Base-by-base conservation (phyloP, 768 basidiomycete genomes). In the Suillus subalutaceus region DNA sequence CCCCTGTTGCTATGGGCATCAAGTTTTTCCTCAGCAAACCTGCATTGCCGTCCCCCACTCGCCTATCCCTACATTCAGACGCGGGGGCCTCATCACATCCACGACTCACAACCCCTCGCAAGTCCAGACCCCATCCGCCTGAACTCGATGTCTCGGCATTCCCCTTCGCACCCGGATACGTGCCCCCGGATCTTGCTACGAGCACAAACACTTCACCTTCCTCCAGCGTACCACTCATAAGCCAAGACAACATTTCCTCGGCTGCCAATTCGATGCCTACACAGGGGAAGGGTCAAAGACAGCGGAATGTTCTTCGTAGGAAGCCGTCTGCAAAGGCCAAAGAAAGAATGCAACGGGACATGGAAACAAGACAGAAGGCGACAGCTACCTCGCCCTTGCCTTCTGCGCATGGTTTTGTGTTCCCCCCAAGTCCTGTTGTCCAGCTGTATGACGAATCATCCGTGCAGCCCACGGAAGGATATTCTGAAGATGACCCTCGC, bases 361-460 rank as follows among this genome's bases (percentile, higher is more conserved):
- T 41, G 7, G 64, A 60, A 43, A 20, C 30, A 30, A 65, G 2
- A 63, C 62, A 26, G 26, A 26, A n/a, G 5, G 6, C 32, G 0
- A 10, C 15, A n/a, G 6, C 41, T 16, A 20, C 35, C 9, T 60
- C 63, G 9, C 32, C 63, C 32, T 30, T 35, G 8, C 37, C 44
- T 13, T 32, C 50, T 12, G 5, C 30, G 3, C 37, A n/a, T 23
- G n/a, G 13, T 10, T 56, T 18, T 57, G 3, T 4, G 7, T 1
- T 18, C 13, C 85, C 1, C 83, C 85, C 84, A 0, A 77, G 80
- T 0, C 81, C 80, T 0, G 80, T 86, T 43, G 82, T 76, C 3
- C 79, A 79, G 43, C 83, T 84, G 12, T 86, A 86, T 7, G 68
- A 69, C 9, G 61, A 60, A 52, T 62, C 50, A 16, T 59, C 70